Evolutionary conservation across 2,329 filamentous ascomycete genomes (phyloP).

Genomic region (Tetracladium maxilliforme): DNA sequence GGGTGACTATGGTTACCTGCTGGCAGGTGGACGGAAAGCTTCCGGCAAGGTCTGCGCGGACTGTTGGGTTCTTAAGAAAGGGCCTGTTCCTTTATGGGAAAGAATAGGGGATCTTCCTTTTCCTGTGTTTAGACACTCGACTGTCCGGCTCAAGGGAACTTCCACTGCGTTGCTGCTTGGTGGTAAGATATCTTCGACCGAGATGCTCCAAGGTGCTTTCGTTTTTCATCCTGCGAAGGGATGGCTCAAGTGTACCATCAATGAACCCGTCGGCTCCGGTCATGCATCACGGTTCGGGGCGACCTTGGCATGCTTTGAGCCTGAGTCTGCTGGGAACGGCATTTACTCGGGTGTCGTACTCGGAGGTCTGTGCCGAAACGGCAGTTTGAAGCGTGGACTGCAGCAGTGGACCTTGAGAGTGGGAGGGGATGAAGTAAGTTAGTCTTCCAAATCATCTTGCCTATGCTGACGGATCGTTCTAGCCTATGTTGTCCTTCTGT

Average conservation of each 20-base stretch:
- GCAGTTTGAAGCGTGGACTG: too few relatives aligned
- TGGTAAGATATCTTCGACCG: conserved; percentile 13
- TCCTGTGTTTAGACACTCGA: conserved; percentile 64
- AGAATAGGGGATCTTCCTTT: conserved; percentile 48
- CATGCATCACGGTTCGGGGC: too few relatives aligned
- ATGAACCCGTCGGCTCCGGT: background rate
- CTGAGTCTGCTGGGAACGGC: too few relatives aligned
- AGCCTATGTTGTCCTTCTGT: too few relatives aligned
- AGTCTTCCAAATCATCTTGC: too few relatives aligned
- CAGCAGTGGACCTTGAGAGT: too few relatives aligned
- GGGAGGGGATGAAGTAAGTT: too few relatives aligned
- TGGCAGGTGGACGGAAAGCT: conserved; percentile 68
- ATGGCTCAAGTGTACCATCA: conserved; percentile 10
- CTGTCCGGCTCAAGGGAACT: conserved; percentile 33
- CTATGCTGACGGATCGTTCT: too few relatives aligned
- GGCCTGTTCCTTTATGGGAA: conserved; percentile 40
- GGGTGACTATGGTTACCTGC: conserved; percentile 38
- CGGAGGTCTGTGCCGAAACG: too few relatives aligned
- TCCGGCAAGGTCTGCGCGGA: conserved; percentile 55
- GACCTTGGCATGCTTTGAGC: too few relatives aligned
- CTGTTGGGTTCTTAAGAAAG: conserved; percentile 58
- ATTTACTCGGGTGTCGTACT: too few relatives aligned
- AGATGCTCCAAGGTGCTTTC: conserved; percentile 7
- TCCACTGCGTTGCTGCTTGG: conserved; percentile 25
- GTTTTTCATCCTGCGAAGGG: conserved; percentile 13